phyloP scores from a whole-genome alignment of 129 eudicot species.

The Artemisia argyi region DNA sequence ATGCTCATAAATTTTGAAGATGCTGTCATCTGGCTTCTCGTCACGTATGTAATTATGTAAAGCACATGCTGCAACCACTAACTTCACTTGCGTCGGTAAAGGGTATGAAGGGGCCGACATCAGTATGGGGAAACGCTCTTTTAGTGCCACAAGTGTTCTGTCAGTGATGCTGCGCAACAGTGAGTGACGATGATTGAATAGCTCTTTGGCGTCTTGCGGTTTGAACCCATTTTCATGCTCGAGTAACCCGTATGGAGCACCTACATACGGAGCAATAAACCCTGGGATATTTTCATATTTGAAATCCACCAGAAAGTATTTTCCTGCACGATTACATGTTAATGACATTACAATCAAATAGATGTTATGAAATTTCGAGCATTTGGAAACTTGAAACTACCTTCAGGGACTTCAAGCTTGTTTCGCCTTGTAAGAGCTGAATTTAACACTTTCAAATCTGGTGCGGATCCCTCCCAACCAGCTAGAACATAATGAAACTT shows the following conservation, averaged over 20 bases:
- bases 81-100: constrained; percentile 54
- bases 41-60: constrained; percentile 55
- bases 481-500: constrained; percentile 64
- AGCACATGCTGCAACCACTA: constrained; percentile 62
- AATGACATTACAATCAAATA: not conserved
- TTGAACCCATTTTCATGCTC: constrained; percentile 35
- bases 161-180: constrained; percentile 36
- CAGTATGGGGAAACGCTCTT: constrained; percentile 59
- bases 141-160: constrained; percentile 52
- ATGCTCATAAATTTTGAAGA: constrained; percentile 48
- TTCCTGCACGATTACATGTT: constrained; percentile 33
- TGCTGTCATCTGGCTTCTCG: constrained; percentile 53
- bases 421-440: constrained; percentile 64
- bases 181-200: constrained; percentile 54
- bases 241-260: constrained; percentile 31
- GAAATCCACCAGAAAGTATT: constrained; percentile 51
- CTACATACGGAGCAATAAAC: constrained; percentile 51
- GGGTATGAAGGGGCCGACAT: constrained; percentile 66
- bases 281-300: constrained; percentile 58
- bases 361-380: not conserved
- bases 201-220: constrained; percentile 54
- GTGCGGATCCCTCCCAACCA: constrained; percentile 72
- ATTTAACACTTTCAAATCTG: constrained; percentile 48
- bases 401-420: constrained; percentile 59
- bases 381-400: constrained; percentile 14